Conservation (phyloP, 768 basidiomycete genomes). For the Suillus variegatus region DNA sequence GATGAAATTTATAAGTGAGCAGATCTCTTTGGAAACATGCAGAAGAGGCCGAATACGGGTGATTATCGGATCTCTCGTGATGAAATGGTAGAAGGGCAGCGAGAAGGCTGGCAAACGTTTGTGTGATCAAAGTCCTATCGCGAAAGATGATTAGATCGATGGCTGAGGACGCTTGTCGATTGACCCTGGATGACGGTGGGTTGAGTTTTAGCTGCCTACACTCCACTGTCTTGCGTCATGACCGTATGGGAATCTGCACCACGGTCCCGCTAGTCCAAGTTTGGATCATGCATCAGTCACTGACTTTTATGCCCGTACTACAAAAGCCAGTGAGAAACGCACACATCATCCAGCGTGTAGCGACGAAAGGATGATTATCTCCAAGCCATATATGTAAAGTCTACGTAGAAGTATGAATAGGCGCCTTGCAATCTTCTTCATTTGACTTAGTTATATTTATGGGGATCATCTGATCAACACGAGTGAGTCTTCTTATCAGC, state of each 20-base stretch:
- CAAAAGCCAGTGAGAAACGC: slow-evolving; percentile 3
- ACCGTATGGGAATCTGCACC: not conserved
- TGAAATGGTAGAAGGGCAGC: slow-evolving; percentile 3
- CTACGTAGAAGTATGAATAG: not conserved
- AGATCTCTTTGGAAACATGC: slow-evolving; percentile 21
- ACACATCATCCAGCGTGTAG: slow-evolving; percentile 6
- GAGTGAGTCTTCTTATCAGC: slow-evolving; percentile 9
- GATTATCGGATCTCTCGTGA: slow-evolving; percentile 32
- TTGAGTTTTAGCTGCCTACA: not conserved
- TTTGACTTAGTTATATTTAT: not conserved
- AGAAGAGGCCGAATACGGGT: slow-evolving; percentile 29
- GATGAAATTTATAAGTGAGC: slow-evolving; percentile 29
- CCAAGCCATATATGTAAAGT: not conserved
- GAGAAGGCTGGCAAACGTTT: slow-evolving; percentile 15
- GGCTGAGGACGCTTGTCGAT: not conserved
- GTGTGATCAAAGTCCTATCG: not conserved
- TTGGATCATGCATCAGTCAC: not conserved
- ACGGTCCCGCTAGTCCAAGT: not conserved
- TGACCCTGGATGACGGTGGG: not conserved
- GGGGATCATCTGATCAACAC: not conserved
- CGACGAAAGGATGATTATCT: not conserved
- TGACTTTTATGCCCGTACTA: not conserved
- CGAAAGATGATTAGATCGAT: slow-evolving; percentile 1
- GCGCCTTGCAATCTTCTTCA: not conserved
- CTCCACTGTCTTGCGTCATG: not conserved